Base-by-base conservation (phyloP, 768 basidiomycete genomes). In the Dendrothele bispora region DNA sequence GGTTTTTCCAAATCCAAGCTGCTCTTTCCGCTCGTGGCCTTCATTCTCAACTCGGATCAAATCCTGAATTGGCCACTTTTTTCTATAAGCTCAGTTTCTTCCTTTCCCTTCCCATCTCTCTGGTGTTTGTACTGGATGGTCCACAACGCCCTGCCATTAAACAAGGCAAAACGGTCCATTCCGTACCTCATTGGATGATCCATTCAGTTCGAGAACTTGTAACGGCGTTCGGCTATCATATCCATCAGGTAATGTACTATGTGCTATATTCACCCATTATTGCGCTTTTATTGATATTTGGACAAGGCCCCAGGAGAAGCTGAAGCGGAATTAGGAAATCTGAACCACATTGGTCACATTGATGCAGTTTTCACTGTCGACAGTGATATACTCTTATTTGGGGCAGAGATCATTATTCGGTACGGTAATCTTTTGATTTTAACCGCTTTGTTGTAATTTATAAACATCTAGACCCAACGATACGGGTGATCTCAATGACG, bases 101-200 rank as follows among this genome's bases (percentile, higher is more conserved):
- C 15, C 46, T 72, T 3, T 48, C 62, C 28, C 54, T 67, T 5
- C 71, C 73, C 1, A 49, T 75, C 29, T 55, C 69, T 3, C 59
- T 64, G 2, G 59, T 78, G 1, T 74, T 78, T 54, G 70, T 79
- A 2, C 77, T 78, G 50, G 69, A 78, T 57, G 75, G 77, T 1
- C 65, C 67, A 0, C 51, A 63, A 20, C 65, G 72, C 38, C 75
- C 77, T 1, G 27, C 41, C 3, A 51, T 63, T 36, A 78, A 77
- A 56, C 61, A 73, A 6, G 63, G 67, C 27, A 67, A 63, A 34
- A 44, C 50, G 38, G 57, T 58, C 7, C n/a, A n/a, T n/a, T n/a
- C n/a, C n/a, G n/a, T n/a, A n/a, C n/a, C n/a, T n/a, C n/a, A n/a
- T n/a, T n/a, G 10, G 17, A 3, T 3, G 15, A 14, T 18, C 39